A percentile compares a stretch with the other conserved stretches of the same genome.
Conservation (phyloP, 139 green algal species). For the Deuterostichococcus epilithicus region DNA sequence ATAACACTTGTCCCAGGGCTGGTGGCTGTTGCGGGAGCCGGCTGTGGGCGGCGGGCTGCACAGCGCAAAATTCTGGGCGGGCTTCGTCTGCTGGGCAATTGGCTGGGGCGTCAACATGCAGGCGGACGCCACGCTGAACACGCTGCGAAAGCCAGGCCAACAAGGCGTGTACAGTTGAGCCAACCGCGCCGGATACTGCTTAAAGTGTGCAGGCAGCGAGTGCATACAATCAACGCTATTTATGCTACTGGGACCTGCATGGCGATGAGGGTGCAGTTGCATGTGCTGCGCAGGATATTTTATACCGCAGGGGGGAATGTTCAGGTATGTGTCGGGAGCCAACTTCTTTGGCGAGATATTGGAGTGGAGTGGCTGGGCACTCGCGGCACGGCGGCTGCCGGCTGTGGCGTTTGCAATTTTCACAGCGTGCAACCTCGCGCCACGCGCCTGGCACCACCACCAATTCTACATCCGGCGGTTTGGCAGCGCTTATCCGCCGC, state of each 20-base stretch:
- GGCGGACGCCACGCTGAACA: constrained; percentile 49
- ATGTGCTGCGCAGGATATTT: constrained; percentile 53
- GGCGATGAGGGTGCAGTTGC: neutral
- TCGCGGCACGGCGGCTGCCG: constrained; percentile 38
- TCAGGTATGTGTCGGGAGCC: constrained; percentile 63
- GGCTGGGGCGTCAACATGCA: constrained; percentile 60
- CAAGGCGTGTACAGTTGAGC: constrained; percentile 25
- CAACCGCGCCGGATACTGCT: neutral
- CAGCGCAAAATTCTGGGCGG: constrained; percentile 12
- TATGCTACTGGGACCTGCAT: neutral
- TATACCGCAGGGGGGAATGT: constrained; percentile 67
- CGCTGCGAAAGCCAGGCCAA: constrained; percentile 49
- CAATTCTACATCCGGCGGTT: constrained; percentile 15
- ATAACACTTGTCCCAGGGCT: neutral
- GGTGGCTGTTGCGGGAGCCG: neutral
- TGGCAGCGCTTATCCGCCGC: constrained; percentile 35
- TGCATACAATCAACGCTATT: neutral
- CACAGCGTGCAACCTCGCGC: constrained; percentile 63
- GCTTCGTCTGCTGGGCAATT: constrained; percentile 37
- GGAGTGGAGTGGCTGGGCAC: constrained; percentile 64
- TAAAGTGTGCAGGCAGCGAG: neutral
- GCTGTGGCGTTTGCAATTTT: constrained; percentile 63
- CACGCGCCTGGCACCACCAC: constrained; percentile 47
- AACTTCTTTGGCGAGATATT: constrained; percentile 74
- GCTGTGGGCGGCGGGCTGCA: neutral